Evolutionary conservation across 176 grass and related monocot species (phyloP).

Genomic region (Aegilops sharonensis): DNA sequence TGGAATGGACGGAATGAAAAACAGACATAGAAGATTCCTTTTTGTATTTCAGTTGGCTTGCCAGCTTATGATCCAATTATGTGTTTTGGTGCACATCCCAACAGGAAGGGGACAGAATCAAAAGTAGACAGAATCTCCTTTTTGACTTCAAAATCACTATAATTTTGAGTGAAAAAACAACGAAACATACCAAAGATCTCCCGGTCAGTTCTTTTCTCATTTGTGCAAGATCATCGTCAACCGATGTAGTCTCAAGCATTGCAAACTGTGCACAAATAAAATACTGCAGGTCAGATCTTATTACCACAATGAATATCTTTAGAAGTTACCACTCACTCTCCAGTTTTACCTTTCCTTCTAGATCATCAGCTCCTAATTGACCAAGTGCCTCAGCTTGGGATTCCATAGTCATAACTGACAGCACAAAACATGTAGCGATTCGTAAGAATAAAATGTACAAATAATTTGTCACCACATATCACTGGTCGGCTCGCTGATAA

Average conservation of each 20-base stretch:
- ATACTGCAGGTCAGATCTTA: slow-evolving; percentile 10
- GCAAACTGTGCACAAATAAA: slow-evolving; percentile 63
- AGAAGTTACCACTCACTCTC: not conserved
- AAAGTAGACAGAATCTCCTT: too few species aligned
- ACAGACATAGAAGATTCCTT: not conserved
- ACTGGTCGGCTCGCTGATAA: not conserved
- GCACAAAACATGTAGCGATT: slow-evolving; percentile 20
- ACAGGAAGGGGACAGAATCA: too few species aligned
- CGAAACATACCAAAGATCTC: slow-evolving; percentile 56
- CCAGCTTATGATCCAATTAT: not conserved
- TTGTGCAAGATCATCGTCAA: slow-evolving; percentile 82
- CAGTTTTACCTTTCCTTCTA: slow-evolving; percentile 90
- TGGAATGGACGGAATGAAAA: not conserved
- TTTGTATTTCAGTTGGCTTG: not conserved
- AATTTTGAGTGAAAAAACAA: slow-evolving; percentile 23
- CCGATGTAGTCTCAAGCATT: slow-evolving; percentile 76
- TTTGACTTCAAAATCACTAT: not conserved
- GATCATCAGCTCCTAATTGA: slow-evolving; percentile 84
- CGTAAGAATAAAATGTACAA: not conserved
- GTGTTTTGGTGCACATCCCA: too few species aligned
- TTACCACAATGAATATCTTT: not conserved
- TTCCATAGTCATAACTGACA: slow-evolving; percentile 95
- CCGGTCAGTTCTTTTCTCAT: slow-evolving; percentile 77
- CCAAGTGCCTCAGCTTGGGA: slow-evolving; percentile 94
- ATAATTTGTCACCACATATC: slow-evolving; percentile 6